Evolutionary conservation across 148 eudicot species (phyloP).

Genomic region (Dysphania ambrosioides): DNA sequence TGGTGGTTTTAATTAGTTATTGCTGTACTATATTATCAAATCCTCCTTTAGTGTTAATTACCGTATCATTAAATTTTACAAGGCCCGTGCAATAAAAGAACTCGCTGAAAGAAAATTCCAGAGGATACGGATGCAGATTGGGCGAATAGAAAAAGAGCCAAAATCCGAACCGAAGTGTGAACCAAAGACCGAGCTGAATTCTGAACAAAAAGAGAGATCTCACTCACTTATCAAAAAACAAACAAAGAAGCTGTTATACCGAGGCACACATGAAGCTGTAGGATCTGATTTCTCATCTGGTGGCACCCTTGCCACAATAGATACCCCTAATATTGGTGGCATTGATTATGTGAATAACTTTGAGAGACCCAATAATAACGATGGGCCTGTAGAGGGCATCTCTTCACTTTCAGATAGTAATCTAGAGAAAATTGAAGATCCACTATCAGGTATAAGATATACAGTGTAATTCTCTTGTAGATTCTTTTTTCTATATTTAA

Average conservation of each 20-base stretch:
- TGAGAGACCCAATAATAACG: conserved; percentile 37
- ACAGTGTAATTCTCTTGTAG: background rate
- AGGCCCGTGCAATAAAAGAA: conserved; percentile 90
- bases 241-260: conserved; percentile 42
- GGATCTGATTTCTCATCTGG: conserved; percentile 66
- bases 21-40: background rate
- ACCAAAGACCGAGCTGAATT: conserved; percentile 44
- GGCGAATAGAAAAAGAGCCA: conserved; percentile 48
- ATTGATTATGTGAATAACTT: conserved; percentile 31
- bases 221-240: conserved; percentile 47
- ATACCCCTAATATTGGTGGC: conserved; percentile 37
- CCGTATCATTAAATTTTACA: conserved; percentile 17
- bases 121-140: conserved; percentile 45
- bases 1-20: background rate
- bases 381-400: conserved; percentile 50
- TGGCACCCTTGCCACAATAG: conserved; percentile 37
- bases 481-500: background rate
- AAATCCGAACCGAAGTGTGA: conserved; percentile 36
- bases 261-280: conserved; percentile 50
- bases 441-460: conserved; percentile 46
- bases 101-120: conserved; percentile 72
- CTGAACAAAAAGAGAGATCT: conserved; percentile 47
- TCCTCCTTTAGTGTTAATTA: conserved; percentile 4
- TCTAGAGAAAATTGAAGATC: conserved; percentile 57
- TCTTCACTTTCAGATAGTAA: conserved; percentile 43